phyloP scores from a whole-genome alignment of 352 stramenopile species.

The Pythium scleroteichum region DNA sequence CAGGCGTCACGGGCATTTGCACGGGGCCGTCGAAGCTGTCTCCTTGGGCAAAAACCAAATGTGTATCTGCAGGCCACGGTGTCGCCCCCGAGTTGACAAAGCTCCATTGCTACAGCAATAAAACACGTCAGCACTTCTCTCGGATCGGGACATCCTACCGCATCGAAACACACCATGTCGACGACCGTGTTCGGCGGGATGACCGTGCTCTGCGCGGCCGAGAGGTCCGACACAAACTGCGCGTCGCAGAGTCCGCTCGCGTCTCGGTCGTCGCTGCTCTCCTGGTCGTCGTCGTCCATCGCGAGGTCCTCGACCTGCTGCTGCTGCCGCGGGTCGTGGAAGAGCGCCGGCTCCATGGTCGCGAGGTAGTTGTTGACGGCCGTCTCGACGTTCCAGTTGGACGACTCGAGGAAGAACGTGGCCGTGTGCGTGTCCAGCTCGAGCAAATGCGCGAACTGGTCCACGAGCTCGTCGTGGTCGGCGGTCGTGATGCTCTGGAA shows the following conservation, averaged over 20 bases:
- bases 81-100: slow-evolving; percentile 70
- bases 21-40: slow-evolving; percentile 60
- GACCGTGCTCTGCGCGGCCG: slow-evolving; percentile 52
- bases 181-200: slow-evolving; percentile 49
- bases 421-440: slow-evolving; percentile 68
- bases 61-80: slow-evolving; percentile 60
- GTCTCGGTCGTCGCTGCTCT: slow-evolving; percentile 11
- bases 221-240: slow-evolving; percentile 70
- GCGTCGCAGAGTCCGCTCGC: slow-evolving; percentile 35
- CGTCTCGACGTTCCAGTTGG: slow-evolving; percentile 88
- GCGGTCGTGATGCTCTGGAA: slow-evolving; percentile 88
- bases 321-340: slow-evolving; percentile 19
- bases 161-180: slow-evolving; percentile 69
- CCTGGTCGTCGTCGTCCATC: slow-evolving; percentile 51
- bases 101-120: slow-evolving; percentile 54
- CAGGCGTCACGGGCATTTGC: slow-evolving; percentile 48
- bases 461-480: slow-evolving; percentile 82
- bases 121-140: too few relatives aligned
- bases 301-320: slow-evolving; percentile 41
- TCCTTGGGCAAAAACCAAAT: slow-evolving; percentile 67
- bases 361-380: slow-evolving; percentile 81
- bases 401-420: slow-evolving; percentile 86
- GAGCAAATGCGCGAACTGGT: slow-evolving; percentile 81
- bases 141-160: too few relatives aligned
- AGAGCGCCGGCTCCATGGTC: slow-evolving; percentile 53